Percentiles rank a stretch among this genome's conserved stretches.
These are phyloP conservation scores for Aspergillus tubingensis DNA, from an alignment of 2,329 filamentous ascomycete species.

Conservation along the genomic window DNA sequence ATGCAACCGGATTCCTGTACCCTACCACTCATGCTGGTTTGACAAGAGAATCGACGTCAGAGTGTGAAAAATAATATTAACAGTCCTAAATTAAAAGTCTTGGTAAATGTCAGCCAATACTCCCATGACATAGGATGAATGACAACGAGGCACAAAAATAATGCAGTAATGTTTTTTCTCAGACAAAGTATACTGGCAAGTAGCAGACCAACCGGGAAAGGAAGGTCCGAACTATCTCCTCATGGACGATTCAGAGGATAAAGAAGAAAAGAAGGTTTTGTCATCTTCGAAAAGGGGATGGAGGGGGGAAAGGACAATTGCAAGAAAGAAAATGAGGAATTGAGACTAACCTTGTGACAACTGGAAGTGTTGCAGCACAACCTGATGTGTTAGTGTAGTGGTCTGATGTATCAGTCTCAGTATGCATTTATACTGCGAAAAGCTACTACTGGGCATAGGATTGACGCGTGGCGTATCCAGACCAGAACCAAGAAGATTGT, in stretches of 20 bases:
- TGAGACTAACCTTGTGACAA: conserved; percentile 27
- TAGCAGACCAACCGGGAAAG: conserved; percentile 67
- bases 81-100: neutral
- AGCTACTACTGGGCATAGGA: neutral
- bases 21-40: neutral
- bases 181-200: conserved; percentile 72
- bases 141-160: neutral
- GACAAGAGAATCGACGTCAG: neutral
- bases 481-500: neutral
- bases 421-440: neutral
- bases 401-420: conserved; percentile 3
- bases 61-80: neutral
- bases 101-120: conserved; percentile 12
- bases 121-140: neutral
- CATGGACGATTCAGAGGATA: conserved; percentile 68
- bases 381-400: conserved; percentile 7
- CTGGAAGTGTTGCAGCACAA: neutral
- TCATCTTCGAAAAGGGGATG: conserved; percentile 55
- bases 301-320: neutral
- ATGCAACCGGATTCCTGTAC: neutral
- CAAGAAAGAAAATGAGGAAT: conserved; percentile 10
- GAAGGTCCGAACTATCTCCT: conserved; percentile 63
- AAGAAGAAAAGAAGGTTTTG: conserved; percentile 62
- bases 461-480: neutral
- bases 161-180: conserved; percentile 42